Percentiles rank a stretch among this genome's conserved stretches.
phyloP scores from a whole-genome alignment of 345 rosid genomes.

The Sonneratia caseolaris region DNA sequence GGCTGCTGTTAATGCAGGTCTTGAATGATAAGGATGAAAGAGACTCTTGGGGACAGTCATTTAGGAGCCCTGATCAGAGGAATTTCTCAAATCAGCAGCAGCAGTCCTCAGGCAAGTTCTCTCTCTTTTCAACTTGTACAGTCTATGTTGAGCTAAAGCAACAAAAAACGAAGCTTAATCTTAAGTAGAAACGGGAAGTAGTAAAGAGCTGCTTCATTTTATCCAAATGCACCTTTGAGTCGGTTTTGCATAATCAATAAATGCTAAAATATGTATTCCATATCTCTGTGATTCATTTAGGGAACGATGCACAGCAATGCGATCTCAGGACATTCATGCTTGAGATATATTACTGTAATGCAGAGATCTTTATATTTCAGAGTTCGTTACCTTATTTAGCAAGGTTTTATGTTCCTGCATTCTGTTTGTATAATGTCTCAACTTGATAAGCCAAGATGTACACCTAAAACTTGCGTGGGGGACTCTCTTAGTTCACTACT shows the following conservation, averaged over 20 bases:
- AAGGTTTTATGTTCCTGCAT: not conserved
- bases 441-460: not conserved
- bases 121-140: not conserved
- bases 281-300: not conserved
- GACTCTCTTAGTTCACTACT: not conserved
- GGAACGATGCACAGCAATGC: not conserved
- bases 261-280: not conserved
- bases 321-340: not conserved
- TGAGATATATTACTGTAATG: not conserved
- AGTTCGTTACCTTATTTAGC: no score
- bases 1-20: not conserved
- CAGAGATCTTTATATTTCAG: not conserved
- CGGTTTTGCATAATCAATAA: not conserved
- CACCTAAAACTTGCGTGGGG: not conserved
- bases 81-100: constrained; percentile 7
- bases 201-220: not conserved
- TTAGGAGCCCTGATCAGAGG: constrained; percentile 7
- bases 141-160: not conserved
- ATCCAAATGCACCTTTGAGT: not conserved
- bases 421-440: not conserved
- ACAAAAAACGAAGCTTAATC: not conserved
- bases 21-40: constrained; percentile 8
- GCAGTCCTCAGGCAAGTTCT: constrained; percentile 14
- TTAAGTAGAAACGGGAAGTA: not conserved
- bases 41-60: constrained; percentile 1